phyloP scores from a whole-genome alignment of 305 asterid species.

The Fraxinus platypoda region DNA sequence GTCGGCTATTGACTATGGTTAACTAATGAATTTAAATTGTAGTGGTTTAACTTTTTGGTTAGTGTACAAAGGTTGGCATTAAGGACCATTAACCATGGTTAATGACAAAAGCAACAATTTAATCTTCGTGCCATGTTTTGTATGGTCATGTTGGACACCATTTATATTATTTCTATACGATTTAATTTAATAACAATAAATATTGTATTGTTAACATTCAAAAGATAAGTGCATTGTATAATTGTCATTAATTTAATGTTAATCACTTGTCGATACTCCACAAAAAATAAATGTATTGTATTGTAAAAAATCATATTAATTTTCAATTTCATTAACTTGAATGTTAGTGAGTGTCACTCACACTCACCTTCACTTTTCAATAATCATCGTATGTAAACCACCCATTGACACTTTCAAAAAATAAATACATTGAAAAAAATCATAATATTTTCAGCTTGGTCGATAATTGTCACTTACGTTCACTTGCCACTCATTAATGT shows the following conservation, averaged over 20 bases:
- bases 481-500: background rate
- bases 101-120: background rate
- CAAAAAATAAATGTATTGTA: background rate
- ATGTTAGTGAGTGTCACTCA: background rate
- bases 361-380: background rate
- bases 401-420: background rate
- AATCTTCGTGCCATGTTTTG: background rate
- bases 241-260: background rate
- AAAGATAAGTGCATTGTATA: background rate
- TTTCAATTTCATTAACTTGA: background rate
- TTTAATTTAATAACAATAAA: background rate
- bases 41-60: background rate
- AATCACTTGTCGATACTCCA: background rate
- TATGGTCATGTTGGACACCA: background rate
- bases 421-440: too few relatives aligned
- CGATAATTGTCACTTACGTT: background rate
- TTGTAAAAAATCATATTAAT: background rate
- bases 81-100: conserved; percentile 2
- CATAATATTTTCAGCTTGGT: background rate
- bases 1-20: conserved; percentile 24
- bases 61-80: conserved; percentile 21
- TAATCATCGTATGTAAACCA: background rate
- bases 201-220: background rate
- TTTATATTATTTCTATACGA: background rate
- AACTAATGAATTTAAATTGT: conserved; percentile 11